These are phyloP conservation scores for Peronospora belbahrii DNA, from an alignment of 352 stramenopile species.

Conservation along the genomic window DNA sequence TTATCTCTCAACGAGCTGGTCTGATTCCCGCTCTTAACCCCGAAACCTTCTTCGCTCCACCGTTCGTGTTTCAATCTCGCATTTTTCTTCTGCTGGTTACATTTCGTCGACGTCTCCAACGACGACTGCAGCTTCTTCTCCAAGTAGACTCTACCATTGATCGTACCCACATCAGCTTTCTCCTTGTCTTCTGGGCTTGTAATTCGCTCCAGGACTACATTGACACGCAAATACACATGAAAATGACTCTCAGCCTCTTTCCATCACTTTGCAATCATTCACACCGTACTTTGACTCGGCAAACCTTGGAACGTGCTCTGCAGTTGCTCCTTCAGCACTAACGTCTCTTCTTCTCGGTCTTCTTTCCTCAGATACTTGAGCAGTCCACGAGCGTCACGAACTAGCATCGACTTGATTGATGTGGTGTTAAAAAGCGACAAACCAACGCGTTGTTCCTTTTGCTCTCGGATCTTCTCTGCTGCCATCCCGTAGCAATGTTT, in stretches of 20 bases:
- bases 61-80: slow-evolving; percentile 19
- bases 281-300: slow-evolving; percentile 39
- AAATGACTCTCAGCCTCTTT: background rate
- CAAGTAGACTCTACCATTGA: slow-evolving; percentile 45
- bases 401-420: slow-evolving; percentile 44
- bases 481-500: slow-evolving; percentile 23
- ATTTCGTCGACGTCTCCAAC: slow-evolving; percentile 16
- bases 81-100: slow-evolving; percentile 24
- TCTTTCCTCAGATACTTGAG: slow-evolving; percentile 52
- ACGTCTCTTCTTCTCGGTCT: slow-evolving; percentile 57
- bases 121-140: slow-evolving; percentile 50
- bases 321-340: slow-evolving; percentile 51
- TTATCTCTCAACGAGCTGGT: slow-evolving; percentile 43
- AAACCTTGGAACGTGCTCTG: slow-evolving; percentile 56
- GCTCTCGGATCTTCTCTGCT: slow-evolving; percentile 8
- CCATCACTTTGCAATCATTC: background rate
- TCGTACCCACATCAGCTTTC: slow-evolving; percentile 19
- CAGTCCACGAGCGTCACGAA: slow-evolving; percentile 51
- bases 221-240: slow-evolving; percentile 2
- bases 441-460: slow-evolving; percentile 16
- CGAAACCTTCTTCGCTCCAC: slow-evolving; percentile 9
- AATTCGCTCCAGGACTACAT: slow-evolving; percentile 46
- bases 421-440: slow-evolving; percentile 23
- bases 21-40: slow-evolving; percentile 8
- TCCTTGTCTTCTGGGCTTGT: slow-evolving; percentile 27